phyloP scores from a whole-genome alignment of 2,329 filamentous ascomycete species.

The Fusarium citri region DNA sequence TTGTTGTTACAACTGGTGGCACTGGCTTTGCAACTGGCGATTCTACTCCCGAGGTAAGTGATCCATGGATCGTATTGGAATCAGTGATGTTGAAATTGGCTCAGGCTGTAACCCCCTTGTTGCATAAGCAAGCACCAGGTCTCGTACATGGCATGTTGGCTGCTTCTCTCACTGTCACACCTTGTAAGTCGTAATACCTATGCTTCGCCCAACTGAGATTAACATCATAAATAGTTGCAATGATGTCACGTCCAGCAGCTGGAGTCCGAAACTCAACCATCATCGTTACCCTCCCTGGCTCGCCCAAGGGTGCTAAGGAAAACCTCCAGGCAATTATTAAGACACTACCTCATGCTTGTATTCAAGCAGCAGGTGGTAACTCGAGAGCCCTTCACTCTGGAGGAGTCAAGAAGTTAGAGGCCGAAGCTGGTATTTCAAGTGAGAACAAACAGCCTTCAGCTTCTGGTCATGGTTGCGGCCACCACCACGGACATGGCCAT shows the following conservation, averaged over 20 bases:
- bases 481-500: constrained; percentile 70
- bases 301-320: constrained; percentile 93
- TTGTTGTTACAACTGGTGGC: constrained; percentile 90
- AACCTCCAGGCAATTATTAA: constrained; percentile 91
- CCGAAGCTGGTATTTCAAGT: constrained; percentile 76
- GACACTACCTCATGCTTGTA: constrained; percentile 93
- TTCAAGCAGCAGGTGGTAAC: constrained; percentile 85
- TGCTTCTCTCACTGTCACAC: constrained; percentile 84
- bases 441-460: constrained; percentile 46
- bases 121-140: constrained; percentile 88
- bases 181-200: too few species aligned
- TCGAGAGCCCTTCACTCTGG: constrained; percentile 84
- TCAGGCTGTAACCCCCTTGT: constrained; percentile 77
- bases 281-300: constrained; percentile 91
- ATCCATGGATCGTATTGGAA: background rate
- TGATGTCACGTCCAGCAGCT: constrained; percentile 95
- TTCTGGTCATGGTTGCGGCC: constrained; percentile 59
- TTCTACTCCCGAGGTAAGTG: constrained; percentile 82
- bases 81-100: background rate
- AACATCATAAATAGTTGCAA: constrained; percentile 74
- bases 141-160: constrained; percentile 96
- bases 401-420: constrained; percentile 84
- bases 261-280: constrained; percentile 85
- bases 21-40: constrained; percentile 92
- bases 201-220: too few species aligned